Conservation (phyloP, 2,329 filamentous ascomycete species). For the Fusarium albidum region DNA sequence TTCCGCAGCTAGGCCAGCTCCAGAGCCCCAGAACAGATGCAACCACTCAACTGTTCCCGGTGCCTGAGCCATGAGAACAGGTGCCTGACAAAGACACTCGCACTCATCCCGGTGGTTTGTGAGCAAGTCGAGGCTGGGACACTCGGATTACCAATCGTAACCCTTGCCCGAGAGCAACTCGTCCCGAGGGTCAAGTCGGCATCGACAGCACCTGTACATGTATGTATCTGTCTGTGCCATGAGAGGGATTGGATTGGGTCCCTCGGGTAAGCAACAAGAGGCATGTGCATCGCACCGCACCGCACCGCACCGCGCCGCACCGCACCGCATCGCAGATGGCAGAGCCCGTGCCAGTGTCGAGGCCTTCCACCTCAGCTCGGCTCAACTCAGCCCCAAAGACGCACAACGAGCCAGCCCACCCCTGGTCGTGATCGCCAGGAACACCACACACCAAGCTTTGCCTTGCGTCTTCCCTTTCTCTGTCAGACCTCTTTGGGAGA, state of each 20-base stretch:
- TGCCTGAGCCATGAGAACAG: conserved; percentile 11
- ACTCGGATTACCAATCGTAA: conserved; percentile 6
- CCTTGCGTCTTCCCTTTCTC: conserved; percentile 14
- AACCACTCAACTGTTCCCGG: conserved; percentile 24
- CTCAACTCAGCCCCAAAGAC: conserved; percentile 17
- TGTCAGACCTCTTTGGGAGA: conserved; percentile 26
- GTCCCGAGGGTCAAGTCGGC: conserved; percentile 17
- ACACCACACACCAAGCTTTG: conserved; percentile 34
- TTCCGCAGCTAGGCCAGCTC: conserved; percentile 6
- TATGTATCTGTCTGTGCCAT: conserved; percentile 2
- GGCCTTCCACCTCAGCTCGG: conserved; percentile 10
- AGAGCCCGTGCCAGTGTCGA: conserved; percentile 4
- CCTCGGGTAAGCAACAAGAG: conserved; percentile 15
- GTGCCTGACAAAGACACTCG: conserved; percentile 26
- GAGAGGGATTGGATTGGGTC: background rate
- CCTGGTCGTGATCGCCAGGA: conserved; percentile 41
- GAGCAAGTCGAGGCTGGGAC: background rate
- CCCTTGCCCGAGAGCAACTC: background rate
- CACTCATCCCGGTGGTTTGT: conserved; percentile 3
- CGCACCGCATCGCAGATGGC: background rate
- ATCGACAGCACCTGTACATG: background rate
- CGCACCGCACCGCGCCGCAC: conserved; percentile 10
- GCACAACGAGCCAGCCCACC: conserved; percentile 17
- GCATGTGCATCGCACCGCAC: conserved; percentile 19
- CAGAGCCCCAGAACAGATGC: conserved; percentile 6